Base-by-base conservation (phyloP, 306 rosid genomes). In the Malus asiatica region DNA sequence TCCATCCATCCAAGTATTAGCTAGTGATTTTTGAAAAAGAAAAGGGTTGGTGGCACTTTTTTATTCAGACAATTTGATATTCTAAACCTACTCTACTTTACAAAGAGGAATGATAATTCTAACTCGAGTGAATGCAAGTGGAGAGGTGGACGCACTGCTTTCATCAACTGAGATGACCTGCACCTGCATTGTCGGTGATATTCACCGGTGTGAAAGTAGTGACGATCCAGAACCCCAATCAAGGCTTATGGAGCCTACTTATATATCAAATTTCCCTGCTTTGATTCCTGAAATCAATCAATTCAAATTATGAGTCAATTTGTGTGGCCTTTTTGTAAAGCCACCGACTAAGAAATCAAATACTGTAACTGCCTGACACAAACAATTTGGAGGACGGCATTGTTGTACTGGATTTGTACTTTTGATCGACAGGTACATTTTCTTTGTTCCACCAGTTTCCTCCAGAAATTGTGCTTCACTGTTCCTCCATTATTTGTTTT, bases 401-500 rank as follows among this genome's bases (percentile, higher is more conserved):
- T 30, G 12, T 3, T 63, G 22, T 30, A 63, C 42, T 16, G n/a
- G 22, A 29, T 3, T 11, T 63, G 35, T 1, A n/a, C 11, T 16
- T 22, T 63, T 63, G 40, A 6, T 30, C 4, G 9, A 63, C 6
- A 16, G 42, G 23, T 6, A 63, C 68, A 63, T 63, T 63, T 63
- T 27, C 40, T 63, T 63, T 30, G 11, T 3, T 63, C 66, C 35
- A 27, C 66, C 66, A 27, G 66, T 61, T 61, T 27, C 40, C 6
- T 63, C 22, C 42, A 30, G 16, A 63, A 29, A 20, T 63, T 15
- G 42, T 61, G 77, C 58, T 60, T 44, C 66, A 23, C 33, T 27
- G 69, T 61, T 16, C 60, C 77, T 74, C 46, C 60, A 74, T 61
- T 62, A 12, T 74, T 61, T 61, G 44, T 64, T 61, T 61, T 61